Percentiles rank a stretch among this genome's conserved stretches.
Conservation (phyloP, 495 filamentous ascomycete genomes). For the Penicillium steckii region DNA sequence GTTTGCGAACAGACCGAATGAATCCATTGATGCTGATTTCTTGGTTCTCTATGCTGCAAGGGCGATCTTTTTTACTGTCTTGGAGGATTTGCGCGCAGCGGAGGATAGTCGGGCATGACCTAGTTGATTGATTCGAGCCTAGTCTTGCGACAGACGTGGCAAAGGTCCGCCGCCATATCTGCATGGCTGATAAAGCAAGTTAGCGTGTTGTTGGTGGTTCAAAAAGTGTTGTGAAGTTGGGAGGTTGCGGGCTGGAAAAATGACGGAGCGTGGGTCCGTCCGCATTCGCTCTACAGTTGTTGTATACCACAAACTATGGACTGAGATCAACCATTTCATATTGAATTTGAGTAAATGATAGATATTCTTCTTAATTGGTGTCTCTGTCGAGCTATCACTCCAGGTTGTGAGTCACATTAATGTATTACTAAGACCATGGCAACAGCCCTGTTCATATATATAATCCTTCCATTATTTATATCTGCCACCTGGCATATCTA, state of each 20-base stretch:
- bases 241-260: conserved; percentile 25
- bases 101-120: conserved; percentile 17
- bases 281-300: too few species aligned
- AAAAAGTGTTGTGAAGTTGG: conserved; percentile 12
- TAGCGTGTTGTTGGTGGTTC: conserved; percentile 10
- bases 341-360: too few species aligned
- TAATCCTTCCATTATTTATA: too few species aligned
- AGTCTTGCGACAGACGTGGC: conserved; percentile 40
- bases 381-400: too few species aligned
- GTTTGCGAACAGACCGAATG: conserved; percentile 80
- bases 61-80: conserved; percentile 22
- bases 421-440: too few species aligned
- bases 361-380: too few species aligned
- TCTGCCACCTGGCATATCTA: too few species aligned
- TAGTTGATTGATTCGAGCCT: conserved; percentile 16
- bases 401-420: too few species aligned
- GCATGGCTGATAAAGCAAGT: conserved; percentile 38
- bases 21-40: conserved; percentile 70
- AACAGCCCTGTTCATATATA: too few species aligned
- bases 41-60: conserved; percentile 36
- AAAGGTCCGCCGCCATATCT: conserved; percentile 44
- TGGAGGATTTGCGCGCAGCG: conserved; percentile 44
- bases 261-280: conserved; percentile 7
- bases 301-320: too few species aligned
- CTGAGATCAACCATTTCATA: too few species aligned